These are phyloP conservation scores for Megacollybia platyphylla DNA, from an alignment of 1,284 basidiomycete genomes.

Conservation along the genomic window DNA sequence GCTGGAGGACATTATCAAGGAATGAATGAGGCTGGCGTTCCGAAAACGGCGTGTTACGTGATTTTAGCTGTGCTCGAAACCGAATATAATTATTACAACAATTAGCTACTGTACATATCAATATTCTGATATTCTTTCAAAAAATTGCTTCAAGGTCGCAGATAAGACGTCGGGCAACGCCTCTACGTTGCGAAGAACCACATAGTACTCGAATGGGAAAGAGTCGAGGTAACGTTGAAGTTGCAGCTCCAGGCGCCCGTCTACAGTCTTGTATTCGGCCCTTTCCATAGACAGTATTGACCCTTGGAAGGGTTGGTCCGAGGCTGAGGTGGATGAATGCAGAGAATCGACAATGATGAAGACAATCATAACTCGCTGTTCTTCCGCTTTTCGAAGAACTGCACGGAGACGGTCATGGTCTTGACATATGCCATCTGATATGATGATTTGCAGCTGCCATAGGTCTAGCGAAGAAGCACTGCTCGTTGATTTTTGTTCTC, in stretches of 20 bases:
- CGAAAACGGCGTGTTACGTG: no score
- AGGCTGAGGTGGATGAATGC: constrained; percentile 21
- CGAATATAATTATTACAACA: neutral
- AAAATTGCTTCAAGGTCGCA: constrained; percentile 89
- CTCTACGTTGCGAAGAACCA: constrained; percentile 86
- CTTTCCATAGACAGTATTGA: constrained; percentile 93
- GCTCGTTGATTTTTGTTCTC: constrained; percentile 48
- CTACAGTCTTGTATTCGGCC: constrained; percentile 78
- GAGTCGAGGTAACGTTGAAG: constrained; percentile 88
- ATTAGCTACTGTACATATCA: constrained; percentile 16
- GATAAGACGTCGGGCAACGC: constrained; percentile 86
- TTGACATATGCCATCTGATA: constrained; percentile 97
- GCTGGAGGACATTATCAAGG: no score
- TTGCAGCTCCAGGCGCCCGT: constrained; percentile 80
- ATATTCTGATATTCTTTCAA: constrained; percentile 65
- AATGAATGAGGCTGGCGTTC: no score
- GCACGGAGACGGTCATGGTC: constrained; percentile 82
- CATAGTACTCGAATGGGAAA: constrained; percentile 98
- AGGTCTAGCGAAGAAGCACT: constrained; percentile 69
- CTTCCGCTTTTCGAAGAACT: constrained; percentile 76
- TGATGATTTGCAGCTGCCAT: constrained; percentile 98
- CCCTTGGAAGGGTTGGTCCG: constrained; percentile 23
- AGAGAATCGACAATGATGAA: constrained; percentile 95
- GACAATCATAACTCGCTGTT: constrained; percentile 91
- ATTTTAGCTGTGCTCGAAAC: no score